A percentile compares a stretch with the other conserved stretches of the same genome.
Conservation (phyloP, 1,284 basidiomycete genomes). For the Volvariella surrecta region DNA sequence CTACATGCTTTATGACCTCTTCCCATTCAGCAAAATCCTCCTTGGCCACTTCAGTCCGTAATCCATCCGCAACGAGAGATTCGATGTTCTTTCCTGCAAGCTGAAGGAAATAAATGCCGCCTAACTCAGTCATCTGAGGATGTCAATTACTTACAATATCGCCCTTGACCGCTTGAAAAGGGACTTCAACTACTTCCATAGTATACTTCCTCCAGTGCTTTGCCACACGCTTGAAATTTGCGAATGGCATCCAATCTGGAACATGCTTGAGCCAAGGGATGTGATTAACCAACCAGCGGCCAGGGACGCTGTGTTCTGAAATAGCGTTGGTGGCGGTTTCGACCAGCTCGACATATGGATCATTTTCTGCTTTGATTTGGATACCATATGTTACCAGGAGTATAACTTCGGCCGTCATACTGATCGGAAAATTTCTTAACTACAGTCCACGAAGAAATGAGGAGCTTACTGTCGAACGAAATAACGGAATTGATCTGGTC, state of each 20-base stretch:
- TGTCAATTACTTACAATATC: constrained; percentile 2
- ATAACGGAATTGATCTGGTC: constrained; percentile 16
- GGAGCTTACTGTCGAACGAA: constrained; percentile 18
- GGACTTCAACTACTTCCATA: constrained; percentile 18
- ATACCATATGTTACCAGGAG: constrained; percentile 5
- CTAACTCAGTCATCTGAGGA: constrained; percentile 7
- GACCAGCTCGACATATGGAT: constrained; percentile 10
- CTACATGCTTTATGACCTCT: constrained; percentile 12
- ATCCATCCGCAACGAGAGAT: constrained; percentile 32
- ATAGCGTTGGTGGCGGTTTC: constrained; percentile 6
- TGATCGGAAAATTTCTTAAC: constrained; percentile 6
- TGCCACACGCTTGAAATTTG: constrained; percentile 29
- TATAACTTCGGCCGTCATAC: constrained; percentile 17
- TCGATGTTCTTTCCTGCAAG: constrained; percentile 23
- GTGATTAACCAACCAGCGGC: constrained; percentile 11
- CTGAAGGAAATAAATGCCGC: constrained; percentile 18
- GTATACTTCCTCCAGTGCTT: constrained; percentile 19
- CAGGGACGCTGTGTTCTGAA: constrained; percentile 8
- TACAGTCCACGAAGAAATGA: not conserved
- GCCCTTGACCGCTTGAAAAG: constrained; percentile 20
- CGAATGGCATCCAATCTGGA: constrained; percentile 34
- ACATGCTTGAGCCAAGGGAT: constrained; percentile 22
- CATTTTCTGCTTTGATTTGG: constrained; percentile 3
- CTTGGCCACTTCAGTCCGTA: constrained; percentile 30
- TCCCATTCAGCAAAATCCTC: constrained; percentile 10